Conservation (phyloP, 2,329 filamentous ascomycete genomes). For the Aureobasidium sp. region DNA sequence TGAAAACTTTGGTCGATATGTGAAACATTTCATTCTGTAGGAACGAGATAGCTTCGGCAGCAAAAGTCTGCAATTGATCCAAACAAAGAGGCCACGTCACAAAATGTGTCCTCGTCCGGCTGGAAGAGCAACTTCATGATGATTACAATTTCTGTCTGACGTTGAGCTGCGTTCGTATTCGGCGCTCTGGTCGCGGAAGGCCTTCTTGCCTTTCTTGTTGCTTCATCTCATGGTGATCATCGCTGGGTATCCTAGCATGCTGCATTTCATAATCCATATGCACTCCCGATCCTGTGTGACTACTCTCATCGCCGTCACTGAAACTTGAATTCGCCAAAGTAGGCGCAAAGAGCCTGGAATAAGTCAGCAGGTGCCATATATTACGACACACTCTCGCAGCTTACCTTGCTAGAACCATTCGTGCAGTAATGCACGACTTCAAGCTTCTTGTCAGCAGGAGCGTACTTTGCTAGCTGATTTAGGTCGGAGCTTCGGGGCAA, state of each 20-base stretch:
- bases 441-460: slow-evolving; percentile 47
- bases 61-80: too few species aligned
- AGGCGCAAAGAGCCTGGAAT: slow-evolving; percentile 49
- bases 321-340: slow-evolving; percentile 48
- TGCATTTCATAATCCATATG: not conserved
- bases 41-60: too few species aligned
- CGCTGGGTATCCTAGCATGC: too few species aligned
- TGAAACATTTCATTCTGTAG: too few species aligned
- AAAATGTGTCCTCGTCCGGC: too few species aligned
- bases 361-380: not conserved
- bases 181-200: too few species aligned
- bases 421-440: slow-evolving; percentile 87
- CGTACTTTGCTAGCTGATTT: slow-evolving; percentile 61
- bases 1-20: not conserved
- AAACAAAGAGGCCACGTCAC: too few species aligned
- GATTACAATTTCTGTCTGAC: too few species aligned
- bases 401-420: slow-evolving; percentile 76
- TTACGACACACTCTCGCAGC: slow-evolving; percentile 17
- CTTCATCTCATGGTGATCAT: too few species aligned
- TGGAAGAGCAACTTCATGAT: too few species aligned
- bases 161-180: too few species aligned
- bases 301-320: not conserved
- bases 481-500: slow-evolving; percentile 80
- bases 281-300: not conserved
- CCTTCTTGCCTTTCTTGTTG: too few species aligned